Conservation (phyloP, 257 asterid species). For the Solanum gracilifrons region DNA sequence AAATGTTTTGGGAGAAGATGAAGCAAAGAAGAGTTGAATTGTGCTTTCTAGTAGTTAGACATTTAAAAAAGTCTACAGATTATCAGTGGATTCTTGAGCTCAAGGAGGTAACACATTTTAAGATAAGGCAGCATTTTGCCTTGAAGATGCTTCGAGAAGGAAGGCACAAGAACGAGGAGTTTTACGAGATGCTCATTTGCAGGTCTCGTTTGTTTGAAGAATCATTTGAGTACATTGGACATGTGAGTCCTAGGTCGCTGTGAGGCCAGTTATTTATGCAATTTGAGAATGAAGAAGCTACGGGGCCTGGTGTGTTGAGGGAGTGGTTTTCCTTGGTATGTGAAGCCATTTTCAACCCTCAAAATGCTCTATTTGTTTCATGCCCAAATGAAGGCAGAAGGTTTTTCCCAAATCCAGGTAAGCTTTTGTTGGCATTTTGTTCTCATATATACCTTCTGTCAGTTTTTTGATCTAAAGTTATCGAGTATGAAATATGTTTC, state of each 20-base stretch:
- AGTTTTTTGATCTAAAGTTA: not conserved
- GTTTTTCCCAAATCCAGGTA: constrained; percentile 92
- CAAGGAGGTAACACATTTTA: too few relatives aligned
- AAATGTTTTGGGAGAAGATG: too few relatives aligned
- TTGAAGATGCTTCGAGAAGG: not conserved
- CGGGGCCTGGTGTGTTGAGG: not conserved
- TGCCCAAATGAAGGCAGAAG: constrained; percentile 84
- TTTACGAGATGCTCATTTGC: not conserved
- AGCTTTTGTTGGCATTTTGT: not conserved
- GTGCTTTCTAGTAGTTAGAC: too few relatives aligned
- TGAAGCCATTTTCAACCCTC: constrained; percentile 76
- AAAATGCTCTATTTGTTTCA: constrained; percentile 71
- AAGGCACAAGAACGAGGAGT: not conserved
- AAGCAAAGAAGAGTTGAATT: too few relatives aligned
- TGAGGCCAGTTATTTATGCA: not conserved
- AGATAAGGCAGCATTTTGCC: too few relatives aligned
- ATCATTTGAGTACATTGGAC: not conserved
- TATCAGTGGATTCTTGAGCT: too few relatives aligned
- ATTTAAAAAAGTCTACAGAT: too few relatives aligned
- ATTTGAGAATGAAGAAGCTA: not conserved
- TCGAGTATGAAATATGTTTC: not conserved
- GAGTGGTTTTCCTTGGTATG: constrained; percentile 37
- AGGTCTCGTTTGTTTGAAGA: not conserved
- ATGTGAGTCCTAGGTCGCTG: not conserved
- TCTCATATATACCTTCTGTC: not conserved